Conservation (phyloP, 352 stramenopile species). For the Pythium scleroteichum region DNA sequence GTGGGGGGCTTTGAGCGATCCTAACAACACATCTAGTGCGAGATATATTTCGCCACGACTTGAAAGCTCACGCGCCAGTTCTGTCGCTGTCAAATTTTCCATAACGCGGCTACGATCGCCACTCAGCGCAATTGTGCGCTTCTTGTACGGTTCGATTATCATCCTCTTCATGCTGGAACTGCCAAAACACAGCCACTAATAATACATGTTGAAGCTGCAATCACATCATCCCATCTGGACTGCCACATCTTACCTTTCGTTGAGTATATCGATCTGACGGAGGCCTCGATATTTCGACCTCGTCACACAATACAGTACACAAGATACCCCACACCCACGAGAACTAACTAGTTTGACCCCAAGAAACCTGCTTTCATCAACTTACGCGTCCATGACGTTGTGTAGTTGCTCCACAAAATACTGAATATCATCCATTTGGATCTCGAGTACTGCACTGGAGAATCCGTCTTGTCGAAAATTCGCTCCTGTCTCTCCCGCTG, state of each 20-base stretch:
- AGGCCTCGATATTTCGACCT: background rate
- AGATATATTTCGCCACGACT: constrained; percentile 15
- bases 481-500: constrained; percentile 91
- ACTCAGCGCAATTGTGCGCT: too few species aligned
- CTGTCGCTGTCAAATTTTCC: background rate
- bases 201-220: background rate
- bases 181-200: background rate
- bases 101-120: background rate
- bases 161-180: too few species aligned
- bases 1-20: constrained; percentile 1
- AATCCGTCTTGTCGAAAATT: constrained; percentile 95
- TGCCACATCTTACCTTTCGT: constrained; percentile 2
- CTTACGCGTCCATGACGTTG: constrained; percentile 86
- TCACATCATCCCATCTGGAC: background rate
- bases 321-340: background rate
- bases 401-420: constrained; percentile 96
- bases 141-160: too few species aligned
- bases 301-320: background rate
- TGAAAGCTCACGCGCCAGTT: constrained; percentile 1
- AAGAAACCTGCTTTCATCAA: background rate
- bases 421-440: constrained; percentile 93
- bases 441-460: constrained; percentile 95
- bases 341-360: background rate
- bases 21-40: constrained; percentile 3
- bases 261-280: background rate